Percentiles rank a stretch among this genome's conserved stretches.
phyloP scores from a whole-genome alignment of 2,329 filamentous ascomycete species.

The Emergomyces pasteurianus region DNA sequence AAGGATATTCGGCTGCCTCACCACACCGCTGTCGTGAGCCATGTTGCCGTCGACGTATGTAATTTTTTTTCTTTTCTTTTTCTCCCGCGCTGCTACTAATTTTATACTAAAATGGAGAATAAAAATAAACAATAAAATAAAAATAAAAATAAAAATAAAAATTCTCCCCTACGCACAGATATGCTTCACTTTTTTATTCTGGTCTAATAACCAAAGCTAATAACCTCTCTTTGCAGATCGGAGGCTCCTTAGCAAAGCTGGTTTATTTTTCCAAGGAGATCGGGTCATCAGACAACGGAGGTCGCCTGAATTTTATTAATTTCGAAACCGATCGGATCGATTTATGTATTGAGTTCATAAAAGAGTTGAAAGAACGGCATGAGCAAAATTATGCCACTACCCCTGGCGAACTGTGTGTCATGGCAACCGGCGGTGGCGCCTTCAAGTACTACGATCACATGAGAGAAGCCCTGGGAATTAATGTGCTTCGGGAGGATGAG shows the following conservation, averaged over 20 bases:
- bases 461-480: conserved; percentile 66
- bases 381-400: conserved; percentile 57
- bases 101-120: background rate
- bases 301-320: conserved; percentile 84
- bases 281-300: conserved; percentile 65
- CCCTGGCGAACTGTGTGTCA: conserved; percentile 65
- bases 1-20: conserved; percentile 94
- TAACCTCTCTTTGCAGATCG: conserved; percentile 51
- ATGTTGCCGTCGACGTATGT: conserved; percentile 89
- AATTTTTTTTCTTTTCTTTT: conserved; percentile 14
- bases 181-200: background rate
- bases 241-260: conserved; percentile 87
- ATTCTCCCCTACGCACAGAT: background rate
- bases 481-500: conserved; percentile 87
- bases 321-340: conserved; percentile 95
- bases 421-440: conserved; percentile 91
- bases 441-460: conserved; percentile 96
- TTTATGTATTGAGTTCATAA: conserved; percentile 85
- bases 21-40: conserved; percentile 88
- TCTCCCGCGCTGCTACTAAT: background rate
- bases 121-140: background rate
- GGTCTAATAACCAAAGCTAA: background rate
- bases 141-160: background rate
- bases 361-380: conserved; percentile 71
- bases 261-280: conserved; percentile 94